Evolutionary conservation across 2,329 filamentous ascomycete genomes (phyloP), one percentile per base, ranked within the genome.

Genomic region (Golovinomyces cichoracearum): DNA sequence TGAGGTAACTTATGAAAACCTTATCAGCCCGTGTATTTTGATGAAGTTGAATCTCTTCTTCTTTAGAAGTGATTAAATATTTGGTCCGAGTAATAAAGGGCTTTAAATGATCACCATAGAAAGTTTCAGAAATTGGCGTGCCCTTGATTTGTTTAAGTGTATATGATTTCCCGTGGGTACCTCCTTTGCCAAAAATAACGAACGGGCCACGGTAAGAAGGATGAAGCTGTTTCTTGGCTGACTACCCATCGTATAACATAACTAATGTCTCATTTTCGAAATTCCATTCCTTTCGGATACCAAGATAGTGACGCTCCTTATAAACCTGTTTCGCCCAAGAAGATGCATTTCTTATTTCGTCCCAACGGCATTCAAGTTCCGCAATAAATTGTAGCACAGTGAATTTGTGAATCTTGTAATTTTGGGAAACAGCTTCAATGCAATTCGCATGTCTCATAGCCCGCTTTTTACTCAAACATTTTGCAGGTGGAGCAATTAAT

Each of bases 181-280:
- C 35, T 17, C 35, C 47, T 6, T 27, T 19, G 6, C 47, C 47
- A 29, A 35, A 27, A 26, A 48, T 23, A 19, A 48, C 12, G 31
- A 41, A 41, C n/a, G 47, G 47, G 13, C 45, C 27, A 29, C 17
- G 27, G 15, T 47, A 47, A 12, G 45, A 23, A 23, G 29, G 27
- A 37, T 41, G 33, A 10, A 48, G 33, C 13, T 48, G 22, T 17
- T 48, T 48, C 21, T 42, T 42, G 3, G 47, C 47, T 13, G 47
- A 48, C 22, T 48, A 41, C 10, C 35, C 37, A 41, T 48, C 35
- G 41, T 48, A 41, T 17, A 41, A 19, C 46, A 48, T 48, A 23
- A 48, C 46, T 21, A 47, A 9, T 17, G 25, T 17, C 21, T n/a
- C 6, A 27, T 45, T 21, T 12, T 4, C 23, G 19, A 45, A 19